Conservation (phyloP, 148 eudicot species). For the Suaeda aralocaspica region DNA sequence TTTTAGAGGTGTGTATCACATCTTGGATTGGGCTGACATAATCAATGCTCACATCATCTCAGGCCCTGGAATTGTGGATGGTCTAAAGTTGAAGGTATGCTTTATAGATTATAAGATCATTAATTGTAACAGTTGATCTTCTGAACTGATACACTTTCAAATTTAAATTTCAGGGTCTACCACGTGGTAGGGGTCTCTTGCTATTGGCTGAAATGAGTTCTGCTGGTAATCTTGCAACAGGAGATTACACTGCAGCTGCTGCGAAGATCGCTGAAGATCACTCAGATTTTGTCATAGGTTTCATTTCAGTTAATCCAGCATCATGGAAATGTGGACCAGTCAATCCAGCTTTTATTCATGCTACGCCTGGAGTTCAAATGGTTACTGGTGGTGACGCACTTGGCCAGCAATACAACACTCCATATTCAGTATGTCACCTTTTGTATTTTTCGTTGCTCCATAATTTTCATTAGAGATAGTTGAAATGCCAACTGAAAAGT, state of each 20-base stretch:
- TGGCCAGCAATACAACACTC: conserved; percentile 96
- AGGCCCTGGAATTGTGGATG: conserved; percentile 97
- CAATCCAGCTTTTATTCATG: conserved; percentile 81
- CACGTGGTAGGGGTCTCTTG: conserved; percentile 82
- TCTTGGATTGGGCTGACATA: conserved; percentile 98
- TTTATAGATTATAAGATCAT: neutral
- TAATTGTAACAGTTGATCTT: neutral
- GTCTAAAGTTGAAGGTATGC: conserved; percentile 77
- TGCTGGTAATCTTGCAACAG: conserved; percentile 89
- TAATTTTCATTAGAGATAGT: neutral
- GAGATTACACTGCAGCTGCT: conserved; percentile 95
- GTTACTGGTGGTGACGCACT: conserved; percentile 89
- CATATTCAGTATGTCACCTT: conserved; percentile 59
- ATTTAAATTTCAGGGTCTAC: conserved; percentile 52
- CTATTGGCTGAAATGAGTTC: conserved; percentile 99
- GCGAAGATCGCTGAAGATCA: conserved; percentile 85
- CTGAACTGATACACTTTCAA: conserved; percentile 1
- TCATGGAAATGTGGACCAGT: conserved; percentile 77
- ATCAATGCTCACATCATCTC: conserved; percentile 91
- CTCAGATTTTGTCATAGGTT: conserved; percentile 94
- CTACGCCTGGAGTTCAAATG: conserved; percentile 98
- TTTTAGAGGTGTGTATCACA: conserved; percentile 73
- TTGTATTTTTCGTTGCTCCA: neutral
- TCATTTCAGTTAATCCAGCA: conserved; percentile 95
- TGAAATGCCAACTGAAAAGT: neutral